Base-by-base conservation (phyloP, 768 basidiomycete species). In the Leucocoprinus sp. region DNA sequence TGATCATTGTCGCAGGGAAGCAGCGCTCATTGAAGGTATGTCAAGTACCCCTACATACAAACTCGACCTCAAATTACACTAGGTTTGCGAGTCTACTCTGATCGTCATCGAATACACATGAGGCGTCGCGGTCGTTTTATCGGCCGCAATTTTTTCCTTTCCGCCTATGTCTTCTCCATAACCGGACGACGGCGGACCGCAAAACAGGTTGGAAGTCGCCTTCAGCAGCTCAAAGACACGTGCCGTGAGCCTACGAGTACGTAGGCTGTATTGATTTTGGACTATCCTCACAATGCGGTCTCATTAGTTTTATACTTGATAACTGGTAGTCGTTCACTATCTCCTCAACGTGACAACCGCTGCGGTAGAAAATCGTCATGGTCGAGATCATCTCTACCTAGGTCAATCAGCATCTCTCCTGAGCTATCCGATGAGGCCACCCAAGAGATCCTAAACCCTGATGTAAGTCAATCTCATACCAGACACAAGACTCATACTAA, bases 131-230 rank as follows among this genome's bases (percentile, higher is more conserved):
- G 80, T 9, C 75, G 84, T 43, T 85, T 80, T 58, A 84, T 85
- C 33, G 77, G 81, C 72, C 74, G 84, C 45, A 88, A 87, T 62
- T 74, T 78, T 34, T 87, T 84, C 64, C 80, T 86, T 49, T 83
- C 84, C 45, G 80, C 86, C 49, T 79, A 81, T 57, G 85, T 88
- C 54, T 76, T 69, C 56, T 66, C 67, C 26, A 67, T 65, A 35
- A 87, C 84, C 1, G 80, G 82, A 8, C 77, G 80, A 58, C 66
- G 67, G 51, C 71, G 84, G 52, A 80, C 80, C 7, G 74, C 84
- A 8, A 86, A 86, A 59, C 84, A 86, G 63, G 83, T 87, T 27
- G 84, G 84, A 50, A 83, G 80, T 57, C 82, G 84, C 41, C 66
- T 88, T 35, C 84, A 88, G 56, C 84, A 86, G 55, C 69, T 88